These are phyloP conservation scores for Amphichorda felina DNA, from an alignment of 2,329 filamentous ascomycete species.

Conservation along the genomic window DNA sequence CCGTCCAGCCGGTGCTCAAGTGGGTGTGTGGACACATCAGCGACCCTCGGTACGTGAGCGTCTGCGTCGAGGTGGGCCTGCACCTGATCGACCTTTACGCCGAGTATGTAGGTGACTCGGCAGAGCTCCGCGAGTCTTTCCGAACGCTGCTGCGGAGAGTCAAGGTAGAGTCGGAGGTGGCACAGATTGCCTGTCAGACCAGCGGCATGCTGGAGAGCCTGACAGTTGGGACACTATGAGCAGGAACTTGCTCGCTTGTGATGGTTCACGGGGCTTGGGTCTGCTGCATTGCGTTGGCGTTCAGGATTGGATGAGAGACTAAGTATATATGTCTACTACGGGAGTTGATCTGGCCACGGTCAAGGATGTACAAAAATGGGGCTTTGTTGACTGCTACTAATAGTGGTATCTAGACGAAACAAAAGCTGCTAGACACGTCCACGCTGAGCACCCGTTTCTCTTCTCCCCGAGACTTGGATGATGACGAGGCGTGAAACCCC, in stretches of 20 bases:
- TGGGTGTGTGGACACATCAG: constrained; percentile 76
- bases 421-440: too few species aligned
- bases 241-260: not conserved
- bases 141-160: constrained; percentile 59
- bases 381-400: too few species aligned
- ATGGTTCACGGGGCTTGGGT: not conserved
- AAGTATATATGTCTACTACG: too few species aligned
- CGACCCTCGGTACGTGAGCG: constrained; percentile 67
- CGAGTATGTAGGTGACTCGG: constrained; percentile 62
- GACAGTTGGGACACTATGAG: constrained; percentile 25
- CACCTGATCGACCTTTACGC: constrained; percentile 81
- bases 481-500: too few species aligned
- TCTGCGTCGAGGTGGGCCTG: constrained; percentile 76
- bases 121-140: constrained; percentile 61
- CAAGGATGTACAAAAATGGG: too few species aligned
- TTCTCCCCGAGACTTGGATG: too few species aligned
- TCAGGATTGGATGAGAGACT: constrained; percentile 2
- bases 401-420: too few species aligned
- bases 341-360: too few species aligned
- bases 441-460: too few species aligned
- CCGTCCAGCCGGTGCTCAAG: constrained; percentile 68
- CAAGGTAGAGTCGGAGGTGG: constrained; percentile 65
- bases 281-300: constrained; percentile 9
- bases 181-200: constrained; percentile 71
- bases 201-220: constrained; percentile 75